Evolutionary conservation across 768 basidiomycete species (phyloP), one percentile per base, ranked within the genome.

Genomic region (Hortiboletus flavorubellus): DNA sequence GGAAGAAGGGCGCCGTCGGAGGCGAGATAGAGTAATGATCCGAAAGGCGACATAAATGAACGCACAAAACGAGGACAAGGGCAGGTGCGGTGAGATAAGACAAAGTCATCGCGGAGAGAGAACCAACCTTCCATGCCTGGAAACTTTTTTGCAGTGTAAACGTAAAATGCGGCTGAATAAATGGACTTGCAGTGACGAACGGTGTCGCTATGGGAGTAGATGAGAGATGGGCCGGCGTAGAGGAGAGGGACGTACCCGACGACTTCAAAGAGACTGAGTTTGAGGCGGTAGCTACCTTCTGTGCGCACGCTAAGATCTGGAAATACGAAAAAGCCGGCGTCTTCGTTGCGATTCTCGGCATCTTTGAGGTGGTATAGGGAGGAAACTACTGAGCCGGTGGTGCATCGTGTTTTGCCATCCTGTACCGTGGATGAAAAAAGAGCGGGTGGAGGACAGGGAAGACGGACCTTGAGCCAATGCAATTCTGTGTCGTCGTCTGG

Each of bases 61-160:
- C 16, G 45, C 30, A 53, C 46, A 46, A 48, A 58, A 58, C 46
- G 59, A 59, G 47, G 56, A 56, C 46, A 45, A 60, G 15, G 46
- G 45, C 14, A 51, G 44, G 50, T 9, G 26, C 26, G 44, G 46
- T 65, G 46, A 65, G 64, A 67, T 61, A 67, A 65, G 64, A 61
- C 62, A 54, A 49, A 34, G 29, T 11, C 4, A n/a, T 18, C 21
- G 31, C 7, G 23, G 8, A 14, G 38, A 44, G 29, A 39, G 30
- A 10, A 72, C 84, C 26, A 60, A 91, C 93, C 87, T 78, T 93
- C 91, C 91, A 95, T 95, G 26, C 94, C 93, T 0, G 94, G 93
- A 68, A 96, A 97, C 72, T 94, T 93, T 80, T 97, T 97, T 15
- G 93, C 91, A 0, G 93, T 93, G 69, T 93, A 97, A 11, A 97